These are phyloP conservation scores for Ascochyta pisi DNA, from an alignment of 2,329 filamentous ascomycete genomes.

Conservation along the genomic window DNA sequence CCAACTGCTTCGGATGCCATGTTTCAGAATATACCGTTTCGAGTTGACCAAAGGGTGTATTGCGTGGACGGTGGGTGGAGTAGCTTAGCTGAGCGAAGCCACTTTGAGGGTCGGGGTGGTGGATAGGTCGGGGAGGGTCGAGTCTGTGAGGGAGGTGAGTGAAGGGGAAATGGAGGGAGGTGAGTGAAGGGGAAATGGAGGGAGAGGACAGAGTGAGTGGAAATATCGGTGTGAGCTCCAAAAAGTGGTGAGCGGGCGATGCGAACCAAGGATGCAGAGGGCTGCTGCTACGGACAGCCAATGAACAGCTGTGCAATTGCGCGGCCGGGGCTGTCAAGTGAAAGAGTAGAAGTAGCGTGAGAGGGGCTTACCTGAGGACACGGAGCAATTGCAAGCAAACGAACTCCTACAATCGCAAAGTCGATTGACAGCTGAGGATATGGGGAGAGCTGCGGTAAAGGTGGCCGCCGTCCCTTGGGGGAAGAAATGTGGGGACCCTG, in stretches of 20 bases:
- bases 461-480: conserved; percentile 16
- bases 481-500: conserved; percentile 7
- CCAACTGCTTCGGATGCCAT: conserved; percentile 49
- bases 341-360: background rate
- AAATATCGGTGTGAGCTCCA: conserved; percentile 4
- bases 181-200: background rate
- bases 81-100: conserved; percentile 38
- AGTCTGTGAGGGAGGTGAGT: background rate
- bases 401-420: conserved; percentile 7
- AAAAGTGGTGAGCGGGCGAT: background rate
- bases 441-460: conserved; percentile 18
- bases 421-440: conserved; percentile 12
- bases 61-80: conserved; percentile 43
- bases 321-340: background rate
- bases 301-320: background rate
- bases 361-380: background rate
- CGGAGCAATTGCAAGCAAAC: conserved; percentile 12
- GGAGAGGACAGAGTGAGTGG: background rate
- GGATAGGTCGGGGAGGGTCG: background rate
- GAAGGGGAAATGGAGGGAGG: too few relatives aligned
- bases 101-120: conserved; percentile 24
- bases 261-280: conserved; percentile 2
- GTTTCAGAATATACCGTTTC: conserved; percentile 47
- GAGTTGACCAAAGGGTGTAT: conserved; percentile 48
- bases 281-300: conserved; percentile 8